Base-by-base conservation (phyloP, 2,329 filamentous ascomycete genomes). In the Fusarium aywerte region DNA sequence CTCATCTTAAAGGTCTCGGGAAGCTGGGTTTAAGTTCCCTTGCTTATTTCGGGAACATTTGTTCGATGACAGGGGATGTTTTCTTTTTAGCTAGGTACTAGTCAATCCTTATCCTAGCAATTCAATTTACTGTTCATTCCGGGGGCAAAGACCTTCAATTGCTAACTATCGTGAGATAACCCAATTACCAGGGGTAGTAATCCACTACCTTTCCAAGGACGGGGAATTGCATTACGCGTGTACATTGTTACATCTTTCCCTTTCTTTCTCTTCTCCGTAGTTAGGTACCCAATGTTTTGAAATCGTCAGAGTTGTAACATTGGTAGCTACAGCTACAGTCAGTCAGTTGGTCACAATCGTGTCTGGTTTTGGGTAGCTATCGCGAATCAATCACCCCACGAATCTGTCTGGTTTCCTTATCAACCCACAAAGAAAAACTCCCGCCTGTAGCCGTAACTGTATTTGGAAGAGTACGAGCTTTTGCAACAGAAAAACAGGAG, bases 41-140 rank as follows among this genome's bases (percentile, higher is more conserved):
- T 66, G 62, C 35, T 68, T 68, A 68, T 68, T 63, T 69, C 53
- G 65, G 66, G 62, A 69, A 42, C 39, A 53, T 54, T 48, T 39
- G 35, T 38, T n/a, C 20, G n/a, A 42, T 38, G 31, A 38, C 55
- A 43, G 32, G 51, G 50, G 48, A 11, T 43, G 29, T 23, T 29
- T 43, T n/a, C n/a, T n/a, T n/a, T n/a, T n/a, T n/a, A n/a, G n/a
- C n/a, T n/a, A n/a, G n/a, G n/a, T n/a, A n/a, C n/a, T n/a, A n/a
- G n/a, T n/a, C n/a, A n/a, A 43, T 43, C 40, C 36, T 36, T 25
- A 62, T 62, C 56, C 61, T 44, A 11, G 52, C n/a, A 23, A 21
- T 54, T 62, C 56, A 69, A 58, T 69, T 62, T 68, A 60, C 61
- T 48, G 20, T 36, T 45, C 40, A 35, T n/a, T 42, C 44, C 25